These are phyloP conservation scores for Lepidium didymum DNA, from an alignment of 345 rosid genomes.

Conservation along the genomic window DNA sequence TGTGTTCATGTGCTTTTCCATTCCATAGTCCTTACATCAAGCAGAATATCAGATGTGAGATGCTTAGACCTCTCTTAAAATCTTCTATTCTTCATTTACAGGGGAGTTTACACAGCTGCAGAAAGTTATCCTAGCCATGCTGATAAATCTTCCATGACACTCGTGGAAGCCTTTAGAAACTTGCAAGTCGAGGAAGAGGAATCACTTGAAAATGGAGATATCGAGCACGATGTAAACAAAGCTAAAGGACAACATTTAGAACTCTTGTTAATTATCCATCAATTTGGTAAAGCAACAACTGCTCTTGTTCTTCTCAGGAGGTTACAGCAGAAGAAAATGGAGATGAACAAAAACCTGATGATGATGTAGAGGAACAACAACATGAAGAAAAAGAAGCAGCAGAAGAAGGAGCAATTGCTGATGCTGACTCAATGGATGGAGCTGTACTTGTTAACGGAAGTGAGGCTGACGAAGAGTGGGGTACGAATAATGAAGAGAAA, in stretches of 20 bases:
- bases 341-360: conserved; percentile 33
- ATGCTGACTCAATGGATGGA: conserved; percentile 88
- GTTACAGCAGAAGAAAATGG: conserved; percentile 58
- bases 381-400: conserved; percentile 69
- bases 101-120: conserved; percentile 65
- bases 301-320: neutral
- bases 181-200: conserved; percentile 79
- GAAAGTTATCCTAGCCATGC: conserved; percentile 55
- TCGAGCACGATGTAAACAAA: conserved; percentile 52
- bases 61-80: neutral
- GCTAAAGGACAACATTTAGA: neutral
- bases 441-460: conserved; percentile 88
- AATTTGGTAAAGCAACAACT: neutral
- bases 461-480: conserved; percentile 97
- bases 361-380: conserved; percentile 44
- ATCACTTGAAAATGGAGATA: conserved; percentile 77
- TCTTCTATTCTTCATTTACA: conserved; percentile 26
- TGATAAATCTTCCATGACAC: conserved; percentile 59
- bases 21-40: neutral
- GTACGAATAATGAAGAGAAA: conserved; percentile 88
- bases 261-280: neutral
- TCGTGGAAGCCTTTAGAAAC: conserved; percentile 84
- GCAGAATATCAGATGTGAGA: neutral
- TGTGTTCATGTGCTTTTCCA: neutral
- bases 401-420: conserved; percentile 63